A percentile compares a stretch with the other conserved stretches of the same genome.
Evolutionary conservation across 805 yeast species (phyloP).

Genomic region (Phaffomyces opuntiae): DNA sequence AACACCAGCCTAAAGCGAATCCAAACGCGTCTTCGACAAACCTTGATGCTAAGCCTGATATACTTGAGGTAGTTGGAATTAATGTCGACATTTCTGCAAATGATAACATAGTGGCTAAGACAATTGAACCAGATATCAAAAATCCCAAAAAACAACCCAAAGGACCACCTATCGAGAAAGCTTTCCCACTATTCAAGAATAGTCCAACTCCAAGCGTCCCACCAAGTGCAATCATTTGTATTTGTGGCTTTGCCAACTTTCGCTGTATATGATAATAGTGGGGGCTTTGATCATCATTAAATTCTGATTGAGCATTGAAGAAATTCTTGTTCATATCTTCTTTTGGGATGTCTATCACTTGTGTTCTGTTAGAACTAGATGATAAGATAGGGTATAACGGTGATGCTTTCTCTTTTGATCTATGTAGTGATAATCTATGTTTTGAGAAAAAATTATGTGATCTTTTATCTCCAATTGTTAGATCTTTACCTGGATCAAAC

Average conservation of each 20-base stretch:
- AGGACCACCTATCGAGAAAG: conserved; percentile 70
- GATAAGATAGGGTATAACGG: conserved; percentile 1
- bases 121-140: conserved; percentile 54
- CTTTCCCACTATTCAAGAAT: conserved; percentile 63
- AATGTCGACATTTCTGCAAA: conserved; percentile 80
- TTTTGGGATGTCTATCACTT: conserved; percentile 18
- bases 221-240: conserved; percentile 73
- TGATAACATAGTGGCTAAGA: conserved; percentile 61
- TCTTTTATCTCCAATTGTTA: background rate
- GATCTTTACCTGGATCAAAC: conserved; percentile 21
- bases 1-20: conserved; percentile 64
- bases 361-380: conserved; percentile 17
- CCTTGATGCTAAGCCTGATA: conserved; percentile 65
- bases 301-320: background rate
- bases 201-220: conserved; percentile 78
- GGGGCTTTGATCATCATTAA: conserved; percentile 2
- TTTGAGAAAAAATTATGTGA: background rate
- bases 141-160: conserved; percentile 69
- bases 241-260: conserved; percentile 55
- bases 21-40: conserved; percentile 77
- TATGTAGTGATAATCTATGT: background rate
- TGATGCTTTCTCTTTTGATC: background rate
- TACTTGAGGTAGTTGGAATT: conserved; percentile 73
- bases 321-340: conserved; percentile 4
- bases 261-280: conserved; percentile 37